Conservation (phyloP, 1,284 basidiomycete genomes). For the Irpex sp. region DNA sequence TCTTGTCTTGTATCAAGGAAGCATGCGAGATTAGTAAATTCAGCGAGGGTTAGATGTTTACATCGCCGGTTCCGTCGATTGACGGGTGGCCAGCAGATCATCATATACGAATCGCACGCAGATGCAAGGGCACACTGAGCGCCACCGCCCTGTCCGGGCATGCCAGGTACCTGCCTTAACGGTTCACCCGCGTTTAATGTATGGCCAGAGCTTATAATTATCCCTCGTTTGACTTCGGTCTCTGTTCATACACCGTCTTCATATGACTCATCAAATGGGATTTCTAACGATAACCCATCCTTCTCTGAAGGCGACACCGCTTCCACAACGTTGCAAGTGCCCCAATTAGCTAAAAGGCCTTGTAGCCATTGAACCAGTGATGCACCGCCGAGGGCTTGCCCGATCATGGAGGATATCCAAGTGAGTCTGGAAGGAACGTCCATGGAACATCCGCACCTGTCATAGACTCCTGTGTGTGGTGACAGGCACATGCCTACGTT, state of each 20-base stretch:
- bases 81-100: neutral
- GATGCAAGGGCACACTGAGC: neutral
- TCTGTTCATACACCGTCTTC: neutral
- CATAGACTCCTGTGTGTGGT: neutral
- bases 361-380: neutral
- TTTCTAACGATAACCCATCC: neutral
- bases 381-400: constrained; percentile 1
- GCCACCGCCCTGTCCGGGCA: neutral
- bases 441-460: neutral
- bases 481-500: neutral
- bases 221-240: neutral
- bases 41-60: no score
- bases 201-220: neutral
- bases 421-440: neutral
- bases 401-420: neutral
- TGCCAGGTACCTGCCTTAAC: neutral
- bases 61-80: no score
- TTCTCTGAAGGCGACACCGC: neutral
- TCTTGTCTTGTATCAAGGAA: no score
- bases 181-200: neutral
- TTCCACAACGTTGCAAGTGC: neutral
- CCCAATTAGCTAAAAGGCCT: neutral
- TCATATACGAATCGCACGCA: neutral
- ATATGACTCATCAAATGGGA: constrained; percentile 1
- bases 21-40: no score